Percentiles rank a stretch among this genome's conserved stretches.
Evolutionary conservation across 805 yeast genomes (phyloP).

Genomic region (Brettanomyces anomalus): DNA sequence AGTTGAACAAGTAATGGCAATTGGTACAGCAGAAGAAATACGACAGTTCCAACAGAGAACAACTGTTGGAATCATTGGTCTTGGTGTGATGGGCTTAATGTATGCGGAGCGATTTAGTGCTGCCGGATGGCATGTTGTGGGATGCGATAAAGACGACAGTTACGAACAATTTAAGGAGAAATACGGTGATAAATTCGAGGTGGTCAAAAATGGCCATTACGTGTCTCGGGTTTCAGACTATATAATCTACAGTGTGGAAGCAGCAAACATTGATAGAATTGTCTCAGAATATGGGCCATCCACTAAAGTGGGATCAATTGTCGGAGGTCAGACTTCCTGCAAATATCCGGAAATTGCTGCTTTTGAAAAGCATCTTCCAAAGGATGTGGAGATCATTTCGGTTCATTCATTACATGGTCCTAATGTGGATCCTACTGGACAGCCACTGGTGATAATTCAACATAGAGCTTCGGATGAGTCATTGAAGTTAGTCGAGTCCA

Average conservation of each 20-base stretch:
- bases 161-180: conserved; percentile 37
- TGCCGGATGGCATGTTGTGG: conserved; percentile 86
- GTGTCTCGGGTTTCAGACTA: conserved; percentile 80
- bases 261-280: conserved; percentile 68
- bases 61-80: conserved; percentile 82
- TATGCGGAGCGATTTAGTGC: conserved; percentile 71
- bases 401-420: conserved; percentile 96
- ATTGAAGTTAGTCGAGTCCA: conserved; percentile 48
- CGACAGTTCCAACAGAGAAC: conserved; percentile 27
- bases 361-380: conserved; percentile 66
- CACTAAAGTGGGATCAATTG: conserved; percentile 78
- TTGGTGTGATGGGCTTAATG: conserved; percentile 93
- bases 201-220: conserved; percentile 70
- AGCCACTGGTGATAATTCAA: conserved; percentile 80
- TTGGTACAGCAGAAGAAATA: conserved; percentile 9
- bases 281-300: conserved; percentile 77
- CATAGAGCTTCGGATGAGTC: conserved; percentile 56
- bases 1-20: not conserved
- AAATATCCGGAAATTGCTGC: conserved; percentile 85
- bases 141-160: conserved; percentile 72
- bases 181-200: conserved; percentile 27
- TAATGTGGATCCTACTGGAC: conserved; percentile 77
- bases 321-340: conserved; percentile 98
- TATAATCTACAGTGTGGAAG: conserved; percentile 87
- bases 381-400: conserved; percentile 74